Evolutionary conservation across 2,329 filamentous ascomycete genomes (phyloP).

Genomic region (Paecilomyces variotii): DNA sequence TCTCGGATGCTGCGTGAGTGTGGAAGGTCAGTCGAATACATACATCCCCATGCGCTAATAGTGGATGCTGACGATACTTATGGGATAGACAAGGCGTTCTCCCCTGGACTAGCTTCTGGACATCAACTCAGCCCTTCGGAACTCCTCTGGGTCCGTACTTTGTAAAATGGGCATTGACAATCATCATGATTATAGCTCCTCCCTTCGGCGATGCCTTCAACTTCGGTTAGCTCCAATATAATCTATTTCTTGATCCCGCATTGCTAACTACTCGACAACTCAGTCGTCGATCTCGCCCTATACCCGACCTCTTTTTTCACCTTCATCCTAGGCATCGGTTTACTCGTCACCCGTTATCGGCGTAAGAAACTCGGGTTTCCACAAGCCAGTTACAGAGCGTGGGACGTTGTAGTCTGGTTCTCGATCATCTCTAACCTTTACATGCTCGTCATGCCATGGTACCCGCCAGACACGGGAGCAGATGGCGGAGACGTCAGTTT

Average conservation of each 20-base stretch:
- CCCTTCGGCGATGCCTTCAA: constrained; percentile 59
- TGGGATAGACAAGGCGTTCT: constrained; percentile 49
- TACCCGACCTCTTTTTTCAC: constrained; percentile 55
- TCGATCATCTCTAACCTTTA: constrained; percentile 53
- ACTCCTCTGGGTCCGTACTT: constrained; percentile 54
- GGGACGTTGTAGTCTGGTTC: constrained; percentile 52
- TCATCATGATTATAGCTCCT: constrained; percentile 53
- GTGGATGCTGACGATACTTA: not conserved
- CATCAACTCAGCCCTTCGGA: constrained; percentile 54
- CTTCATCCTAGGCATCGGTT: constrained; percentile 48
- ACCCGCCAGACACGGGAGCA: constrained; percentile 53
- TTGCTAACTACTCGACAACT: not conserved
- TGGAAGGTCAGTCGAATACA: constrained; percentile 34
- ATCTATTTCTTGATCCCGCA: not conserved
- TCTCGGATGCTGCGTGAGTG: constrained; percentile 54
- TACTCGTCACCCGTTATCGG: constrained; percentile 51
- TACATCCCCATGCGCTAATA: not conserved
- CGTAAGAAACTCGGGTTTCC: constrained; percentile 45
- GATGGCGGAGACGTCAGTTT: constrained; percentile 61
- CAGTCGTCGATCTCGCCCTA: constrained; percentile 51
- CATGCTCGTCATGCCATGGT: constrained; percentile 63
- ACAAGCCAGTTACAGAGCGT: constrained; percentile 48
- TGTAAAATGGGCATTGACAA: constrained; percentile 50
- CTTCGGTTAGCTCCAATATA: constrained; percentile 37
- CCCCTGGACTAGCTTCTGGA: constrained; percentile 55